Evolutionary conservation across 257 asterid species (phyloP).

Genomic region (Solanum appendiculatum): DNA sequence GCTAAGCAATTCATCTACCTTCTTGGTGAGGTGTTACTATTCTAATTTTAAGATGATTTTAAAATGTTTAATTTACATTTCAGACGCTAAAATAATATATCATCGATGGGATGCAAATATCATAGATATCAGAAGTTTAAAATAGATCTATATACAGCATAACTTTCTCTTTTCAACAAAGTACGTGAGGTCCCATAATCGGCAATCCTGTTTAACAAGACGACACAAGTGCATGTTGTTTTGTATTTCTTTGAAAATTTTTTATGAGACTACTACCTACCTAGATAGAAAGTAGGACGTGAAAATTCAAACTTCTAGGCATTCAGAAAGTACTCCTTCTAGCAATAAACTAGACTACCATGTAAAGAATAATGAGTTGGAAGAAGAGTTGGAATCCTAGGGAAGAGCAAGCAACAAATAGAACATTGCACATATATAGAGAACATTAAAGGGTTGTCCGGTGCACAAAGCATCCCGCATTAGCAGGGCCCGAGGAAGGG

Average conservation of each 20-base stretch:
- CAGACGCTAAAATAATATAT: too few relatives aligned
- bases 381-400: background rate
- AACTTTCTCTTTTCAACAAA: too few relatives aligned
- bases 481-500: too few relatives aligned
- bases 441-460: background rate
- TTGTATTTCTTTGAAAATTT: background rate
- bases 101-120: too few relatives aligned
- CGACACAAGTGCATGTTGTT: background rate
- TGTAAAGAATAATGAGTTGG: background rate
- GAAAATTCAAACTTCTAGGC: background rate
- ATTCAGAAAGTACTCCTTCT: background rate
- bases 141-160: too few relatives aligned
- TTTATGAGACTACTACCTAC: background rate
- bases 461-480: too few relatives aligned
- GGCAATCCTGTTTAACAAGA: background rate
- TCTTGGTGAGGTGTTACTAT: too few relatives aligned
- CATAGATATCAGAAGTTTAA: too few relatives aligned
- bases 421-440: background rate
- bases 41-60: too few relatives aligned
- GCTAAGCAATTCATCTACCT: too few relatives aligned
- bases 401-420: background rate
- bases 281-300: background rate
- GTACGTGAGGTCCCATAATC: background rate
- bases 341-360: background rate
- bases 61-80: too few relatives aligned